phyloP scores from a whole-genome alignment of 1,284 basidiomycete species.

The Ustilago bromivora region DNA sequence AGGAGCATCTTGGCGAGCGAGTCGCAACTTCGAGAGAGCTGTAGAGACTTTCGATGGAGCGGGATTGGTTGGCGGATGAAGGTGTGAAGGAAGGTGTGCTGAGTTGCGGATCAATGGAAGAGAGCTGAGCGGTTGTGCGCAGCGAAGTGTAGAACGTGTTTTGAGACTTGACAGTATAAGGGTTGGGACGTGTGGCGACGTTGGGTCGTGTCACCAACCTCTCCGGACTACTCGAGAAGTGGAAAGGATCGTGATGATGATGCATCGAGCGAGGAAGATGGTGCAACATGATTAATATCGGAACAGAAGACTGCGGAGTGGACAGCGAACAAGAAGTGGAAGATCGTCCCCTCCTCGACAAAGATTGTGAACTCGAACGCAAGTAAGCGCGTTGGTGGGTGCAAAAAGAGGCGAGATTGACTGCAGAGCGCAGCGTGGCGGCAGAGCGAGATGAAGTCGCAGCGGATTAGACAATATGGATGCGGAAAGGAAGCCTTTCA shows the following conservation, averaged over 20 bases:
- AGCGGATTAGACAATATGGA: conserved; percentile 7
- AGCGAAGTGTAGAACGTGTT: conserved; percentile 27
- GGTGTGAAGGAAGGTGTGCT: not conserved
- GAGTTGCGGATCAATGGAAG: conserved; percentile 13
- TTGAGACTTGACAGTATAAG: conserved; percentile 38
- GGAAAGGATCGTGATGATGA: conserved; percentile 32
- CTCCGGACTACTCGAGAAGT: conserved; percentile 42
- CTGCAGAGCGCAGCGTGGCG: not conserved
- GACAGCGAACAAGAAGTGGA: not conserved
- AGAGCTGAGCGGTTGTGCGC: conserved; percentile 15
- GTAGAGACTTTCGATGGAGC: conserved; percentile 20
- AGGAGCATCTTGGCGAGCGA: conserved; percentile 31
- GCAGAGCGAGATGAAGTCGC: conserved; percentile 22
- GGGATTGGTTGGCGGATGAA: not conserved
- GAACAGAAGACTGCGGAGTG: not conserved
- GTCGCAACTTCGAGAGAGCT: conserved; percentile 29
- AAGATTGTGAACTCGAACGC: not conserved
- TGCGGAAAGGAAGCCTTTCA: not conserved
- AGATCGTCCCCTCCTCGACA: not conserved
- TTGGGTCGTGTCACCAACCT: conserved; percentile 5
- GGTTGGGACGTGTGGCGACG: conserved; percentile 45
- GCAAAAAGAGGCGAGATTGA: not conserved
- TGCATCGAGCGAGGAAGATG: conserved; percentile 14
- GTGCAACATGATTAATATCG: conserved; percentile 23
- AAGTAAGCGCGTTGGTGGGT: not conserved